Conservation (phyloP, 164 flowering plant genomes). For the Piper longum region DNA sequence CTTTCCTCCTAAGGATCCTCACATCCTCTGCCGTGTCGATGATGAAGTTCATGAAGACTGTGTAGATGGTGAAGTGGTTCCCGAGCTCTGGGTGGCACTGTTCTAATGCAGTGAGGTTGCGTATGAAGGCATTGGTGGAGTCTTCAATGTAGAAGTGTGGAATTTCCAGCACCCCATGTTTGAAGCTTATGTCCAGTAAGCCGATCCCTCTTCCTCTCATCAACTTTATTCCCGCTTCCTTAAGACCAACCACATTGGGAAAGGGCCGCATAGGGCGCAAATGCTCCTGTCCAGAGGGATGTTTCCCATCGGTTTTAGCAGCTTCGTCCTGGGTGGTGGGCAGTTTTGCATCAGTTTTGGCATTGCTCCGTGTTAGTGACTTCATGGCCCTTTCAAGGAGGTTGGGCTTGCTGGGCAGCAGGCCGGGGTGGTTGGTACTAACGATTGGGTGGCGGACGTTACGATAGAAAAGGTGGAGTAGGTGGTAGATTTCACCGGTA, state of each 20-base stretch:
- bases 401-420: not conserved
- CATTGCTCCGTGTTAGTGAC: too few relatives aligned
- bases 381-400: not conserved
- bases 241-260: not conserved
- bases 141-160: slow-evolving; percentile 19
- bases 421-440: not conserved
- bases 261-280: not conserved
- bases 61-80: slow-evolving; percentile 16
- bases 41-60: slow-evolving; percentile 17
- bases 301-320: not conserved
- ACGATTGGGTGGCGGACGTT: not conserved
- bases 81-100: slow-evolving; percentile 10
- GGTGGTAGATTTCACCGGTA: not conserved
- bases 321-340: not conserved
- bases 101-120: slow-evolving; percentile 23
- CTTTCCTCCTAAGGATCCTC: slow-evolving; percentile 14
- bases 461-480: not conserved
- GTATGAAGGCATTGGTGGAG: slow-evolving; percentile 12
- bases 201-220: not conserved
- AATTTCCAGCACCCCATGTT: slow-evolving; percentile 11
- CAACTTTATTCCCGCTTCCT: not conserved
- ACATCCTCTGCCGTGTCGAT: slow-evolving; percentile 18
- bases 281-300: too few relatives aligned
- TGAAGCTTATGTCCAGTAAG: slow-evolving; percentile 15
- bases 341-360: not conserved